Percentiles rank a stretch among this genome's conserved stretches.
These are phyloP conservation scores for Mariannaea sp. DNA, from an alignment of 2,329 filamentous ascomycete species.

Conservation along the genomic window DNA sequence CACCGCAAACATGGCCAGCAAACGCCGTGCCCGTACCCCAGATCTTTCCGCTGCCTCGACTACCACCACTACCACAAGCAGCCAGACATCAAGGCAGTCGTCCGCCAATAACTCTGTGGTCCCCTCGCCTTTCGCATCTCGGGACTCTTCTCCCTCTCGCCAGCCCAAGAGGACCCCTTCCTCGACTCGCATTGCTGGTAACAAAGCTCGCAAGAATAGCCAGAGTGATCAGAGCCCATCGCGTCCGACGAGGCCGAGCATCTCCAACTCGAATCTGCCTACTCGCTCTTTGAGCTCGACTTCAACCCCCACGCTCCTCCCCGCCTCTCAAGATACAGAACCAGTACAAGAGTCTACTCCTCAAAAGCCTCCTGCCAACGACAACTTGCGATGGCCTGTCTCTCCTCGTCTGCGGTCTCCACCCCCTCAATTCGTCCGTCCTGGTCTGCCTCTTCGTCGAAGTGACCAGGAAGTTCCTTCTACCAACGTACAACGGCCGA, in stretches of 20 bases:
- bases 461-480: constrained; percentile 56
- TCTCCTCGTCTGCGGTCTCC: constrained; percentile 80
- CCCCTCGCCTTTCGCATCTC: constrained; percentile 46
- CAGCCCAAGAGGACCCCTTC: constrained; percentile 45
- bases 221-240: constrained; percentile 66
- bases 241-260: constrained; percentile 54
- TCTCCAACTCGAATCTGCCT: constrained; percentile 65
- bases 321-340: constrained; percentile 63
- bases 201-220: constrained; percentile 69
- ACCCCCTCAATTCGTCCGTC: constrained; percentile 61
- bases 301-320: constrained; percentile 68
- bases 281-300: constrained; percentile 71
- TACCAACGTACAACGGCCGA: constrained; percentile 59
- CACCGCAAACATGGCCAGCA: constrained; percentile 26
- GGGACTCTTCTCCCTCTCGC: constrained; percentile 55
- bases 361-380: constrained; percentile 61
- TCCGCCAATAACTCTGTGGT: constrained; percentile 45
- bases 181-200: constrained; percentile 44
- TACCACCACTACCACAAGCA: constrained; percentile 33
- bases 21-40: constrained; percentile 31
- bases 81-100: constrained; percentile 44
- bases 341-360: constrained; percentile 65
- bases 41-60: constrained; percentile 33
- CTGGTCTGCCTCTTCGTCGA: constrained; percentile 51
- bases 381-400: constrained; percentile 73